These are phyloP conservation scores for Melampsora americana DNA, from an alignment of 1,284 basidiomycete species.

Conservation along the genomic window DNA sequence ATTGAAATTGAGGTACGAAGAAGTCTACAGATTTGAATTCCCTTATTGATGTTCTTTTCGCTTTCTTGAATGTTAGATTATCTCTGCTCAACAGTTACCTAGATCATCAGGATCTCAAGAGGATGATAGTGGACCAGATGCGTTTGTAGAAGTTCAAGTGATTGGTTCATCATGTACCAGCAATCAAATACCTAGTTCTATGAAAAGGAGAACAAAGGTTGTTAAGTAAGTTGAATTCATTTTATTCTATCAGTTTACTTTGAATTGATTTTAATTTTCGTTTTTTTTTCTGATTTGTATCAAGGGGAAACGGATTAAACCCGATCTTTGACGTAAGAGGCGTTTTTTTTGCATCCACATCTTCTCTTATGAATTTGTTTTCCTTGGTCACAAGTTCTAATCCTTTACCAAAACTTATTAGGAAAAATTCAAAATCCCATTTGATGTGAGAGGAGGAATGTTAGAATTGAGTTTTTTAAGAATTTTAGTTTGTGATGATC, in stretches of 20 bases:
- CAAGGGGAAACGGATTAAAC: conserved; percentile 39
- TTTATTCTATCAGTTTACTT: background rate
- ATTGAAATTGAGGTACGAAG: conserved; percentile 64
- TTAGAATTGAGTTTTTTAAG: conserved; percentile 34
- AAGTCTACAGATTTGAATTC: conserved; percentile 44
- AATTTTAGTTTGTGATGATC: conserved; percentile 23
- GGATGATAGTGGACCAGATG: conserved; percentile 65
- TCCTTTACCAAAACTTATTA: background rate
- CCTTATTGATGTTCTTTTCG: conserved; percentile 7
- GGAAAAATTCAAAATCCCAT: conserved; percentile 36
- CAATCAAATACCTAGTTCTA: conserved; percentile 8
- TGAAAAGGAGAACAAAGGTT: conserved; percentile 30
- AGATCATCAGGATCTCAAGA: conserved; percentile 62
- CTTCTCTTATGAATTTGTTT: background rate
- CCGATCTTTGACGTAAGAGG: conserved; percentile 30
- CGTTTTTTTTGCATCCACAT: background rate
- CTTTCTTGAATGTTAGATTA: conserved; percentile 59
- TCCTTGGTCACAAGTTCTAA: too few species aligned
- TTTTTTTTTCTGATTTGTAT: background rate
- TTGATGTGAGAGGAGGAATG: conserved; percentile 37
- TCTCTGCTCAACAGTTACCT: conserved; percentile 91
- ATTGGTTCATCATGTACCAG: conserved; percentile 67
- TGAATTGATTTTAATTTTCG: background rate
- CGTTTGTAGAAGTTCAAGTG: conserved; percentile 73
- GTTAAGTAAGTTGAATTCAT: conserved; percentile 27